Conservation (phyloP, 129 eudicot genomes). For the Chrysanthemum makinoi region DNA sequence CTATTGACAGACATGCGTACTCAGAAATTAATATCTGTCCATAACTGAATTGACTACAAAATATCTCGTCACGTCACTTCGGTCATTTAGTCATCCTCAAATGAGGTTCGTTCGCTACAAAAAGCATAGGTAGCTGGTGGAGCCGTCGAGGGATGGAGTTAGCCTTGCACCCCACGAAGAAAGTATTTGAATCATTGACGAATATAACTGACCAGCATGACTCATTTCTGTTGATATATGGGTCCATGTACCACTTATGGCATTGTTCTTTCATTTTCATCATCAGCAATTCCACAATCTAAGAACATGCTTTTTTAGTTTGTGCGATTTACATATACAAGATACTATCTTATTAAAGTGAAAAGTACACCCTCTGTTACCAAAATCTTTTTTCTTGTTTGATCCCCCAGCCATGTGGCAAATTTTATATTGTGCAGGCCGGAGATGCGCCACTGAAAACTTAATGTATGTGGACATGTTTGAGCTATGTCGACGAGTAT, state of each 20-base stretch:
- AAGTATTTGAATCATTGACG: constrained; percentile 14
- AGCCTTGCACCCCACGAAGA: constrained; percentile 4
- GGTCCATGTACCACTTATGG: constrained; percentile 29
- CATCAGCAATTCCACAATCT: constrained; percentile 19
- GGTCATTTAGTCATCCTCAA: background rate
- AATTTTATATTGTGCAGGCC: constrained; percentile 2
- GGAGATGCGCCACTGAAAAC: constrained; percentile 1
- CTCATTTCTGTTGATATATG: constrained; percentile 7
- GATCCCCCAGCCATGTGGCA: constrained; percentile 12
- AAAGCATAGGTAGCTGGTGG: background rate
- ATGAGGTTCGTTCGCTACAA: background rate
- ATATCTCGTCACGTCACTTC: background rate
- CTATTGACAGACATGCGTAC: too few relatives aligned
- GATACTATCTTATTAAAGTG: constrained; percentile 16
- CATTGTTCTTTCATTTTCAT: constrained; percentile 25
- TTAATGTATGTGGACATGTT: background rate
- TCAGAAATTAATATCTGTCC: too few relatives aligned
- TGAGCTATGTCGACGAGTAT: background rate
- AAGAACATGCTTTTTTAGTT: constrained; percentile 10
- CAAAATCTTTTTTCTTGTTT: background rate
- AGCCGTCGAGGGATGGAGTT: background rate
- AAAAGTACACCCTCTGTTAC: constrained; percentile 16
- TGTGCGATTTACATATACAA: background rate
- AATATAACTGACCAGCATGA: constrained; percentile 16
- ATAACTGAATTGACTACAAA: background rate